A percentile compares a stretch with the other conserved stretches of the same genome.
Conservation (phyloP, 257 asterid species). For the Scutellaria minor region DNA sequence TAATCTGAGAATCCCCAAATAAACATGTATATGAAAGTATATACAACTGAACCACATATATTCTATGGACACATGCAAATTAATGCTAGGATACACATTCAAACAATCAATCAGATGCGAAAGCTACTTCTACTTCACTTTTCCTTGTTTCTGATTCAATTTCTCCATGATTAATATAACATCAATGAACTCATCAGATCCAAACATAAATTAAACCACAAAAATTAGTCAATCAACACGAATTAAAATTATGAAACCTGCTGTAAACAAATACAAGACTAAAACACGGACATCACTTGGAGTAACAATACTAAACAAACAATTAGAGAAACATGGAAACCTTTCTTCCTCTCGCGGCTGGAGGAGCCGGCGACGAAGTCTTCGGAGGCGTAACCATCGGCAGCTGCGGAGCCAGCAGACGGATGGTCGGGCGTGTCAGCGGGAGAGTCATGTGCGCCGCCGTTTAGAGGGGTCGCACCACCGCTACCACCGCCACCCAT, state of each 20-base stretch:
- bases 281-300: neutral
- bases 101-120: neutral
- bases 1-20: neutral
- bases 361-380: constrained; percentile 93
- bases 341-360: constrained; percentile 96
- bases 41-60: neutral
- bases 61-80: no score
- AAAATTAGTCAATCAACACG: neutral
- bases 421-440: constrained; percentile 90
- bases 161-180: neutral
- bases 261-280: neutral
- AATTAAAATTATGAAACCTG: neutral
- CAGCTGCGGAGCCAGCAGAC: constrained; percentile 60
- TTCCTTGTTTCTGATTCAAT: neutral
- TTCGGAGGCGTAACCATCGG: constrained; percentile 94
- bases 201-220: neutral
- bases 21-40: neutral
- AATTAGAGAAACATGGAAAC: constrained; percentile 36
- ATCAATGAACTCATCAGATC: constrained; percentile 38
- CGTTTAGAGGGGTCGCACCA: constrained; percentile 59
- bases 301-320: neutral
- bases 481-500: constrained; percentile 59
- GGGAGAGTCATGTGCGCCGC: constrained; percentile 70
- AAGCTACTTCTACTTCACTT: no score
- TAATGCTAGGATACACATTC: no score